These are phyloP conservation scores for Xylaria sp. DNA, from an alignment of 2,329 filamentous ascomycete genomes.

Conservation along the genomic window DNA sequence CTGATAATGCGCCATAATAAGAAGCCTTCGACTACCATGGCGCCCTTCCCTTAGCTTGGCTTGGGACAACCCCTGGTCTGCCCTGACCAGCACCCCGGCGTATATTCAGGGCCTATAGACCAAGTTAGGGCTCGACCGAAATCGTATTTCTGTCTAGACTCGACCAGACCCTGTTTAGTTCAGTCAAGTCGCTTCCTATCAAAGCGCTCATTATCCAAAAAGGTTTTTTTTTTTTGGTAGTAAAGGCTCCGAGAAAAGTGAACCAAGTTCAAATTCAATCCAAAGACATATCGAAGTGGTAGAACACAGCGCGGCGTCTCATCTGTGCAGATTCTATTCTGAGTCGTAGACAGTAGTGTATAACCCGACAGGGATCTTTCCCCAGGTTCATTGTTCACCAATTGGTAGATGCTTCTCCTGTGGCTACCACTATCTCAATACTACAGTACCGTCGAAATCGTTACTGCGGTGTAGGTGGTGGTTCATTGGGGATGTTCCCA, in stretches of 20 bases:
- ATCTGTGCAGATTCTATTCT: slow-evolving; percentile 23
- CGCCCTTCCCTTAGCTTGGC: slow-evolving; percentile 20
- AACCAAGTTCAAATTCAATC: slow-evolving; percentile 34
- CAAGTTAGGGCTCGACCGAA: slow-evolving; percentile 31
- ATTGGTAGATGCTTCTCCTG: slow-evolving; percentile 28
- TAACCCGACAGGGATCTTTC: slow-evolving; percentile 27
- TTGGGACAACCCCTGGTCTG: slow-evolving; percentile 33
- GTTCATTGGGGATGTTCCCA: slow-evolving; percentile 16
- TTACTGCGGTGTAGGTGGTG: slow-evolving; percentile 13
- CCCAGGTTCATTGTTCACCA: slow-evolving; percentile 35
- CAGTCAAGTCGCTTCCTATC: slow-evolving; percentile 19
- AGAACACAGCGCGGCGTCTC: slow-evolving; percentile 28
- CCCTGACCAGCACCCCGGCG: slow-evolving; percentile 28
- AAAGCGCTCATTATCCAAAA: slow-evolving; percentile 10
- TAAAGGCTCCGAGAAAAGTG: slow-evolving; percentile 5
- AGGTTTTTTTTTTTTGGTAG: background rate
- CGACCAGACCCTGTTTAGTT: slow-evolving; percentile 14
- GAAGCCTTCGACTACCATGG: slow-evolving; percentile 31
- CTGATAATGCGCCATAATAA: slow-evolving; percentile 35
- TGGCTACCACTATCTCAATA: background rate
- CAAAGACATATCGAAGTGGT: slow-evolving; percentile 20
- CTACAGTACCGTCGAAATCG: slow-evolving; percentile 6
- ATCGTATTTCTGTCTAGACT: slow-evolving; percentile 26
- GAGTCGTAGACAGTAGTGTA: slow-evolving; percentile 7
- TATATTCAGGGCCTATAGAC: slow-evolving; percentile 30